A percentile compares a stretch with the other conserved stretches of the same genome.
Evolutionary conservation across 805 yeast genomes (phyloP).

Genomic region (Ogataea pini): DNA sequence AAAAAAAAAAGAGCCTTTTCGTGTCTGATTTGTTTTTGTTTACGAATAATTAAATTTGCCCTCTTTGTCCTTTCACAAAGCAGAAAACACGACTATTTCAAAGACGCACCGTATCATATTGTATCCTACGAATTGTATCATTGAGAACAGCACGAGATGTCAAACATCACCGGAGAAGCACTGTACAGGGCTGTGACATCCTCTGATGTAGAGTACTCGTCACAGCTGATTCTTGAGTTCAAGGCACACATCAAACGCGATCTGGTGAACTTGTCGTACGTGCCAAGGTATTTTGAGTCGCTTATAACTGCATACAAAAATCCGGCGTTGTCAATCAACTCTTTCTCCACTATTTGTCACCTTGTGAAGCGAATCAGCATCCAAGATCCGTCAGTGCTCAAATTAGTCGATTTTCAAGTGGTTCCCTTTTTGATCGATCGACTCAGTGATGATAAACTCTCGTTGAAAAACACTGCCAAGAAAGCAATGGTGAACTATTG

Average conservation of each 20-base stretch:
- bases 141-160: conserved; percentile 12
- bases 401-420: conserved; percentile 43
- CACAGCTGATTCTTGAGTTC: conserved; percentile 35
- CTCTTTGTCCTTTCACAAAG: background rate
- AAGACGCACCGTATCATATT: too few relatives aligned
- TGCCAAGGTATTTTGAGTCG: conserved; percentile 52
- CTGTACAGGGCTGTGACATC: conserved; percentile 29
- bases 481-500: conserved; percentile 56
- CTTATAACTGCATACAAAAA: conserved; percentile 47
- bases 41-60: conserved; percentile 4
- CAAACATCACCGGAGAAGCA: conserved; percentile 26
- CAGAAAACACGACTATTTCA: too few relatives aligned
- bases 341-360: conserved; percentile 56
- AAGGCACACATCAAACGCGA: conserved; percentile 59
- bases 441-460: conserved; percentile 42
- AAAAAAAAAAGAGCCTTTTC: conserved; percentile 1
- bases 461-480: conserved; percentile 45
- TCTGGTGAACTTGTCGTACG: conserved; percentile 49
- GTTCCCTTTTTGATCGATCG: conserved; percentile 53
- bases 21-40: conserved; percentile 9
- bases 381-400: conserved; percentile 50
- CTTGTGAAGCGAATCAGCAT: conserved; percentile 57
- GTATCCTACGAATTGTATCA: background rate
- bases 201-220: conserved; percentile 21
- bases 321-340: conserved; percentile 40